Conservation (phyloP, 768 basidiomycete species). For the Tephrocybe sp. region DNA sequence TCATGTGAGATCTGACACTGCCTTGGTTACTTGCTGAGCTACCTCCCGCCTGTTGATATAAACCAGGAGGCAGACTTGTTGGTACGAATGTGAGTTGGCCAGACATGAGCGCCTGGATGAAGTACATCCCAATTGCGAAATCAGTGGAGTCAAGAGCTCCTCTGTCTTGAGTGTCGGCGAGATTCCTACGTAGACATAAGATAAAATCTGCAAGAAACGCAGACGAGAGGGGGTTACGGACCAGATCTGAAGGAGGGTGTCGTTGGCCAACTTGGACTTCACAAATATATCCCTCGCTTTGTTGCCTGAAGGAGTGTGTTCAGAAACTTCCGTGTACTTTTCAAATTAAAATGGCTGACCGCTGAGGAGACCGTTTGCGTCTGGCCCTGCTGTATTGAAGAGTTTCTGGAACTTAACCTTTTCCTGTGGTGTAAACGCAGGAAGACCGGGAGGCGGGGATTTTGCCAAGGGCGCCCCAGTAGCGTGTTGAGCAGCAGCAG, state of each 20-base stretch:
- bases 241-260: slow-evolving; percentile 94
- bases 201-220: slow-evolving; percentile 5
- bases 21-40: slow-evolving; percentile 28
- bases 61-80: slow-evolving; percentile 69
- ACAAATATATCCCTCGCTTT: slow-evolving; percentile 90
- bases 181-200: slow-evolving; percentile 54
- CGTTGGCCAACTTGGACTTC: slow-evolving; percentile 85
- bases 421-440: slow-evolving; percentile 77
- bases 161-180: slow-evolving; percentile 94
- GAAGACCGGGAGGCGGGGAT: slow-evolving; percentile 62
- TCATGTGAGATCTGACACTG: slow-evolving; percentile 50
- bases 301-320: slow-evolving; percentile 50
- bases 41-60: slow-evolving; percentile 82
- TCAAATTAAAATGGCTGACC: slow-evolving; percentile 45
- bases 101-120: slow-evolving; percentile 93
- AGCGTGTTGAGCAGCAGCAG: slow-evolving; percentile 53
- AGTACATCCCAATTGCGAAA: slow-evolving; percentile 95
- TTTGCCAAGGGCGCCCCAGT: slow-evolving; percentile 62
- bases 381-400: slow-evolving; percentile 71
- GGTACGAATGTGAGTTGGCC: slow-evolving; percentile 73
- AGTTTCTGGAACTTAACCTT: slow-evolving; percentile 79
- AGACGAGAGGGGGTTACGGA: slow-evolving; percentile 36
- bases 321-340: background rate
- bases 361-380: slow-evolving; percentile 68
- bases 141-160: slow-evolving; percentile 88